phyloP scores from a whole-genome alignment of 192 early-diverging fungal species.

The Dissophora ornata region DNA sequence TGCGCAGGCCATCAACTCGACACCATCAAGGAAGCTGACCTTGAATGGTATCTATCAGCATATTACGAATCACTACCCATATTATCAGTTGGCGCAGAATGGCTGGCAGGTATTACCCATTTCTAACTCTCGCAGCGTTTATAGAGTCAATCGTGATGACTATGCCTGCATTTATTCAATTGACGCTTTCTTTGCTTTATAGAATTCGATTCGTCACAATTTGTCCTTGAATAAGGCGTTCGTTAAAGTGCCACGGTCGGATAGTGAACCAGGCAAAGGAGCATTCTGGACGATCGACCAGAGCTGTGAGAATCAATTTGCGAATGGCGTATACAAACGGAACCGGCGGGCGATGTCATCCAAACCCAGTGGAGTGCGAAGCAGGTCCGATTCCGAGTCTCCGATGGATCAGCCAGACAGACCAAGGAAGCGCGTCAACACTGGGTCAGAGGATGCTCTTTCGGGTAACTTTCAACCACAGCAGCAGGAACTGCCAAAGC shows the following conservation, averaged over 20 bases:
- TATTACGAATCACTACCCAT: slow-evolving; percentile 81
- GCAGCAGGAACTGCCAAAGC: background rate
- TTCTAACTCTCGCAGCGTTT: no score
- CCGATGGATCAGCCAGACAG: slow-evolving; percentile 30
- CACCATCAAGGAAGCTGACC: slow-evolving; percentile 76
- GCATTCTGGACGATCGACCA: slow-evolving; percentile 85
- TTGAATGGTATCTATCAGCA: slow-evolving; percentile 89
- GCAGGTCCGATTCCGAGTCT: slow-evolving; percentile 39
- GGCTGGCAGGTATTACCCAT: slow-evolving; percentile 67
- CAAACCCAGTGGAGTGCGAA: slow-evolving; percentile 12
- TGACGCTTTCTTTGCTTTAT: background rate
- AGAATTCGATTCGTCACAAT: slow-evolving; percentile 91
- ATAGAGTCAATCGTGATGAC: no score
- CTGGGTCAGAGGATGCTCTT: slow-evolving; percentile 8
- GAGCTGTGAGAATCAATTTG: slow-evolving; percentile 66
- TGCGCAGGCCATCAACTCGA: slow-evolving; percentile 80
- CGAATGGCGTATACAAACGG: slow-evolving; percentile 76
- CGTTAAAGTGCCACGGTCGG: slow-evolving; percentile 77
- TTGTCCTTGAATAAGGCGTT: slow-evolving; percentile 86
- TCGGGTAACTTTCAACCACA: background rate
- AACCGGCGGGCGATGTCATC: slow-evolving; percentile 44
- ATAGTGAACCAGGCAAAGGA: slow-evolving; percentile 89
- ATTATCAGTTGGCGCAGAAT: slow-evolving; percentile 77
- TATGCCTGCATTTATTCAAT: no score
- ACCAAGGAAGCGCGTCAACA: slow-evolving; percentile 44